phyloP scores from a whole-genome alignment of 1,139 yeast genomes.

The Candida tunisiensis region DNA sequence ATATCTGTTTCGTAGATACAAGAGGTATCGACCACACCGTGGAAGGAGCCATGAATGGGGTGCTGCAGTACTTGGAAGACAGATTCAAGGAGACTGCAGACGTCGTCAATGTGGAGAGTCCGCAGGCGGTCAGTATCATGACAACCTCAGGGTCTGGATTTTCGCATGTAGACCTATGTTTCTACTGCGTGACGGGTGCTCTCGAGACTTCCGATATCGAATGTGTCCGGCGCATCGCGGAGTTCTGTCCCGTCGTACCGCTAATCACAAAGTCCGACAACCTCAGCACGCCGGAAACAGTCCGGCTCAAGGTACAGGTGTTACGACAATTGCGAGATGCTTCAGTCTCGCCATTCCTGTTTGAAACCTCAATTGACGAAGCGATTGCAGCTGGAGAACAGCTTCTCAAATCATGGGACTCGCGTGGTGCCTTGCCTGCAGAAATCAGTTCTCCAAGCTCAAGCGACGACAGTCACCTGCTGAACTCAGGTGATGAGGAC shows the following conservation, averaged over 20 bases:
- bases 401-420: too few species aligned
- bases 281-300: conserved; percentile 6
- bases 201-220: conserved; percentile 11
- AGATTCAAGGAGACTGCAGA: conserved; percentile 11
- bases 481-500: too few species aligned
- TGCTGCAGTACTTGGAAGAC: conserved; percentile 10
- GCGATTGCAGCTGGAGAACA: too few species aligned
- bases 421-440: too few species aligned
- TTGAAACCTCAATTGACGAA: conserved; percentile 6
- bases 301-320: conserved; percentile 8
- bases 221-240: conserved; percentile 9
- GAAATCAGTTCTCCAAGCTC: too few species aligned
- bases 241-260: conserved; percentile 14
- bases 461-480: too few species aligned
- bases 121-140: conserved; percentile 9
- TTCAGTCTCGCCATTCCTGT: conserved; percentile 11
- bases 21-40: conserved; percentile 8
- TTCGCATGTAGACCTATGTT: conserved; percentile 15
- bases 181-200: conserved; percentile 9
- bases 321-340: conserved; percentile 8
- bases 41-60: conserved; percentile 7
- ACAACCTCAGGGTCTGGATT: conserved; percentile 11
- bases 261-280: conserved; percentile 12
- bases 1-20: conserved; percentile 13
- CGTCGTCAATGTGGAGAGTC: conserved; percentile 9